Evolutionary conservation across 495 filamentous ascomycete species (phyloP), one percentile per base, ranked within the genome.

Genomic region (Letharia columbiana): DNA sequence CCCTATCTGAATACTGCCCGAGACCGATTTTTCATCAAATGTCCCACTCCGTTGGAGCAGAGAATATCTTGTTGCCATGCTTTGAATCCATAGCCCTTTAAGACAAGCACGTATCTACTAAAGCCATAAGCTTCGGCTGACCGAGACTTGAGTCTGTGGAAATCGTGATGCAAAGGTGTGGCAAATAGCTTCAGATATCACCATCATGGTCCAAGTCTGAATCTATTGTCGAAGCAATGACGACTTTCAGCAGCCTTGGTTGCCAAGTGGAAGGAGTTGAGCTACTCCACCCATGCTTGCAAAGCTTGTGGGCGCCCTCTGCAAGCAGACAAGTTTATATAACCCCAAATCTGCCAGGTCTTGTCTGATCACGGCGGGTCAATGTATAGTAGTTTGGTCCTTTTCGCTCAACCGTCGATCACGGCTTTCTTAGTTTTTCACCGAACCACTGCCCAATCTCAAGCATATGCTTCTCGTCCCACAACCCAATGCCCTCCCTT

Each of bases 391-490:
- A 10, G 2, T 4, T 31, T 13, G 9, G 28, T 60, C 33, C 15
- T 41, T 40, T 40, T 28, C 35, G 28, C n/a, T 28, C n/a, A 33
- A 35, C 1, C 6, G 10, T 8, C 52, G 31, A 40, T 47, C 3
- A 57, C 7, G 56, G 56, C 47, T 60, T 67, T 49, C 65, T 62
- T 20, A 72, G 39, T 6, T 54, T 56, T 47, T 73, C 69, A 12
- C 66, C 69, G 42, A 73, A 58, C 71, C 71, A 73, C 8, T 49
- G 13, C 10, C 69, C 71, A 3, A 69, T 64, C 41, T 68, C 63
- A 31, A 66, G 33, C 15, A 65, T 41, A 20, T 73, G 67, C 39
- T 65, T 44, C 60, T 66, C 45, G 13, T 60, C 60, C 71, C 66
- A 70, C 37, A 66, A 47, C 9, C 64, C 71, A 23, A 52, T 41